phyloP scores from a whole-genome alignment of 2,329 filamentous ascomycete species.

The Penicillium hordei region DNA sequence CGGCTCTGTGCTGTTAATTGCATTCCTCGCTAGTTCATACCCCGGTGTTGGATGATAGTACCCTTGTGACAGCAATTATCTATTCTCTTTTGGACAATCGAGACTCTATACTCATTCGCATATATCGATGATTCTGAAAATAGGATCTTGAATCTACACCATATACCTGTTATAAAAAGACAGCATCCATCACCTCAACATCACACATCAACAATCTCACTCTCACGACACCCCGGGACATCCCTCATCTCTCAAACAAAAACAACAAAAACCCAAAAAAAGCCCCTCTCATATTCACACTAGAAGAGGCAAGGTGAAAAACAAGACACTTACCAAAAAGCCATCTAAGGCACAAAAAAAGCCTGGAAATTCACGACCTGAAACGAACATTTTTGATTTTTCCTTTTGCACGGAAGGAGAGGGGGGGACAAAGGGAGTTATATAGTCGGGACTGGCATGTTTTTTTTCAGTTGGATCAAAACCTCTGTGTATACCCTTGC shows the following conservation, averaged over 20 bases:
- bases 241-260: not conserved
- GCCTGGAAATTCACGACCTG: conserved; percentile 5
- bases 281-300: not conserved
- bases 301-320: not conserved
- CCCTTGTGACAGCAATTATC: not conserved
- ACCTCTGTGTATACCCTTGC: conserved; percentile 20
- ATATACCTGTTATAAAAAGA: not conserved
- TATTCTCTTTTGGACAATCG: not conserved
- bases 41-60: not conserved
- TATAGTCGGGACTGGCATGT: not conserved
- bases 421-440: conserved; percentile 7
- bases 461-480: conserved; percentile 5
- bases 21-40: not conserved
- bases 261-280: not conserved
- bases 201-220: not conserved
- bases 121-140: not conserved
- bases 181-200: not conserved
- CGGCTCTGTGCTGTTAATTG: not conserved
- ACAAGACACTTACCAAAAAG: not conserved
- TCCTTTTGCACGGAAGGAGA: not conserved
- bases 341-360: not conserved
- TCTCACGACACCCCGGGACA: not conserved
- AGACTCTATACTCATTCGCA: not conserved
- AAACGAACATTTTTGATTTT: conserved; percentile 7
- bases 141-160: not conserved